A percentile compares a stretch with the other conserved stretches of the same genome.
These are phyloP conservation scores for Candida vartiovaarae DNA, from an alignment of 805 yeast species.

Conservation along the genomic window DNA sequence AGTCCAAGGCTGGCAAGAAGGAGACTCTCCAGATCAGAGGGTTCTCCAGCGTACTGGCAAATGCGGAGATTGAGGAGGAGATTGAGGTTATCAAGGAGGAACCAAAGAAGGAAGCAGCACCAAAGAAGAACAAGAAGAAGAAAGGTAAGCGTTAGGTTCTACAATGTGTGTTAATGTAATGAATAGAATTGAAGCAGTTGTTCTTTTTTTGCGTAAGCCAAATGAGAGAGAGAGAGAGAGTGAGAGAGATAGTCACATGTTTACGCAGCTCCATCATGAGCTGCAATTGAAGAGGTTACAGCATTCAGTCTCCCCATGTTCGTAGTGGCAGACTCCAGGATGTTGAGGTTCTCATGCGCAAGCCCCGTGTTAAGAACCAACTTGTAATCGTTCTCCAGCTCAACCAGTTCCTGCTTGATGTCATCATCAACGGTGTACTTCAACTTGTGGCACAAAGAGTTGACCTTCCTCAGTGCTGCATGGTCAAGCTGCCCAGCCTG, in stretches of 20 bases:
- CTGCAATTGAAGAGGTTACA: too few relatives aligned
- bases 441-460: constrained; percentile 17
- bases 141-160: constrained; percentile 17
- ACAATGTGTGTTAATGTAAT: not conserved
- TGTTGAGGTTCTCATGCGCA: constrained; percentile 9
- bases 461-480: constrained; percentile 11
- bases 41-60: constrained; percentile 18
- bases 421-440: constrained; percentile 15
- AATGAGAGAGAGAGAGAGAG: too few relatives aligned
- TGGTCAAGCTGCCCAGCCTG: not conserved
- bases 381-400: constrained; percentile 20
- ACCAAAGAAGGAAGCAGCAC: constrained; percentile 2
- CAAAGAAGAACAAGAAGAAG: constrained; percentile 22
- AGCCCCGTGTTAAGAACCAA: constrained; percentile 13
- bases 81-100: constrained; percentile 4
- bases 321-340: constrained; percentile 4
- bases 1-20: not conserved
- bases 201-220: not conserved
- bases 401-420: constrained; percentile 10
- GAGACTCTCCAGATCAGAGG: constrained; percentile 13
- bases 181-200: not conserved
- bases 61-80: constrained; percentile 18
- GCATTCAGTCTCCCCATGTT: not conserved
- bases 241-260: too few relatives aligned
- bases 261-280: too few relatives aligned